Conservation (phyloP, 2,329 filamentous ascomycete species). For the Phialophora tarda region DNA sequence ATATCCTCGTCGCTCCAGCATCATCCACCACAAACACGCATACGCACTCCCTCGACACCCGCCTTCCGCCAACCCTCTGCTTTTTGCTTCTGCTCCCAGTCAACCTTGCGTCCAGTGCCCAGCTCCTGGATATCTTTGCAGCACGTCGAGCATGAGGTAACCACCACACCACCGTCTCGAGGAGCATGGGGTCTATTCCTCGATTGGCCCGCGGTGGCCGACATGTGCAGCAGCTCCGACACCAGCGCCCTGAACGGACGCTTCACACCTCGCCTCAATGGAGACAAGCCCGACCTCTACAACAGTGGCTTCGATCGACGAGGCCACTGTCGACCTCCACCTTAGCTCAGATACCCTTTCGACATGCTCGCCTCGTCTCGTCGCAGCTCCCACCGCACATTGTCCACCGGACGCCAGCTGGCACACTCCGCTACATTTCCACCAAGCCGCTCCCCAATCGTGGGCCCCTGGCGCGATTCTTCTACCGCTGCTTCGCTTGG, state of each 20-base stretch:
- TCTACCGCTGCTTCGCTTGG: constrained; percentile 72
- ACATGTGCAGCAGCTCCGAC: constrained; percentile 12
- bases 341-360: background rate
- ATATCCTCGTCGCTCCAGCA: constrained; percentile 6
- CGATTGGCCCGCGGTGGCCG: constrained; percentile 28
- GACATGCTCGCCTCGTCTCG: constrained; percentile 2
- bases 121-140: background rate
- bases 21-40: background rate
- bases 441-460: constrained; percentile 44
- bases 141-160: constrained; percentile 30
- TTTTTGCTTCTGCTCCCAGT: background rate
- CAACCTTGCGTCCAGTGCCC: background rate
- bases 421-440: constrained; percentile 38
- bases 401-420: constrained; percentile 11
- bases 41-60: background rate
- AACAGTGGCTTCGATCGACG: constrained; percentile 13
- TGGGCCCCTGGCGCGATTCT: constrained; percentile 56
- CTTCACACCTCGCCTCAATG: constrained; percentile 21
- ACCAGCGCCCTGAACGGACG: constrained; percentile 17
- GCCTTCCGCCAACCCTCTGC: background rate
- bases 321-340: constrained; percentile 20
- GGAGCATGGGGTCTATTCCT: constrained; percentile 33
- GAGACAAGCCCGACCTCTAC: background rate
- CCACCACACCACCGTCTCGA: constrained; percentile 8
- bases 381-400: constrained; percentile 17